Conservation (phyloP, 2,329 filamentous ascomycete genomes). For the Aspergillus fijiensis region DNA sequence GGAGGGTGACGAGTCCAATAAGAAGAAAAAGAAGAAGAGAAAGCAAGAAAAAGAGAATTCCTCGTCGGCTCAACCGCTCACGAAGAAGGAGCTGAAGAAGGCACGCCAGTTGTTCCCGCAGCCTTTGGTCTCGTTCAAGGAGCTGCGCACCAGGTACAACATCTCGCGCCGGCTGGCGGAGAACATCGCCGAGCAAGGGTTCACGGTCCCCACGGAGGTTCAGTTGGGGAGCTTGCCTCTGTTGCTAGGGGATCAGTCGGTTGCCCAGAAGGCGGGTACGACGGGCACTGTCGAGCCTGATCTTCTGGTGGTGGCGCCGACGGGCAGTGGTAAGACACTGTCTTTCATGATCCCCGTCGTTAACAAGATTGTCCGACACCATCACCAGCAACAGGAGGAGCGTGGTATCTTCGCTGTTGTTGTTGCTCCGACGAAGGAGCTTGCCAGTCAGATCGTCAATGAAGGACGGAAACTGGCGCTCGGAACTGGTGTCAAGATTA, state of each 20-base stretch:
- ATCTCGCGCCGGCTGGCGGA: constrained; percentile 71
- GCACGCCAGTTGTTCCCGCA: constrained; percentile 68
- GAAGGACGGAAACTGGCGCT: constrained; percentile 79
- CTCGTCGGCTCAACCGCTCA: constrained; percentile 33
- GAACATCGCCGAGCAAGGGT: constrained; percentile 82
- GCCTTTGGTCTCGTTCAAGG: constrained; percentile 73
- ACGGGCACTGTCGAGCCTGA: constrained; percentile 55
- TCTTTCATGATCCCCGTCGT: constrained; percentile 88
- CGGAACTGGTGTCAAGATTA: constrained; percentile 75
- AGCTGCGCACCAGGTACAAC: constrained; percentile 69
- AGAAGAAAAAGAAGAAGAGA: constrained; percentile 59
- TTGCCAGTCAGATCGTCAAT: constrained; percentile 75
- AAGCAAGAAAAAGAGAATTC: constrained; percentile 36
- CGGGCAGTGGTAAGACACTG: constrained; percentile 93
- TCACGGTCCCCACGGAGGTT: constrained; percentile 85
- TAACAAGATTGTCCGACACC: constrained; percentile 65
- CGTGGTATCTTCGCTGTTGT: constrained; percentile 68
- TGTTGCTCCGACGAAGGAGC: constrained; percentile 76
- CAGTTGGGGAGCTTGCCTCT: constrained; percentile 84
- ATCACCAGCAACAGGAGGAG: constrained; percentile 51
- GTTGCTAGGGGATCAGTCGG: constrained; percentile 57
- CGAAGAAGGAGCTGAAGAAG: constrained; percentile 52
- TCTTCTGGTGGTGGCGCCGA: constrained; percentile 85
- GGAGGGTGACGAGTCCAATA: constrained; percentile 40
- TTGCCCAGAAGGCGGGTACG: constrained; percentile 38